Conservation (phyloP, 139 green algal species). For the Picocystis salinarum region DNA sequence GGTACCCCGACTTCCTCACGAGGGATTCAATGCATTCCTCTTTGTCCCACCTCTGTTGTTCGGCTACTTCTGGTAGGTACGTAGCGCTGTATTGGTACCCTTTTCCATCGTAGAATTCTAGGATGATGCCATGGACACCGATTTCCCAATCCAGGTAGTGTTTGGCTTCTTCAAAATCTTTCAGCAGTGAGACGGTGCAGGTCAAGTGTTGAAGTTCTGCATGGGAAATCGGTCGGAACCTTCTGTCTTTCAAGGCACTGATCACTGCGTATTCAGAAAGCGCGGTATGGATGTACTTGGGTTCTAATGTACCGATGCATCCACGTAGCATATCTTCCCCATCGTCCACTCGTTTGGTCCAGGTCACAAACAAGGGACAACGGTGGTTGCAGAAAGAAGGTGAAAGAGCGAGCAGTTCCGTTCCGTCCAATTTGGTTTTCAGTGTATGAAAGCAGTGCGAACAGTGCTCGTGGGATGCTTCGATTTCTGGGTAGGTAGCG, state of each 20-base stretch:
- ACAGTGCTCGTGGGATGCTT: too few species aligned
- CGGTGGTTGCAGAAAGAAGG: too few species aligned
- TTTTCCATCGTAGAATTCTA: slow-evolving; percentile 39
- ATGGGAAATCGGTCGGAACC: slow-evolving; percentile 36
- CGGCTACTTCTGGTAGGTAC: slow-evolving; percentile 56
- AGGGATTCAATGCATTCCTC: slow-evolving; percentile 37
- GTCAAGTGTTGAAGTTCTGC: slow-evolving; percentile 28
- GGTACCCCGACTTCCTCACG: slow-evolving; percentile 38
- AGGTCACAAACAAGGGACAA: slow-evolving; percentile 61
- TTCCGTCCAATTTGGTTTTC: too few species aligned
- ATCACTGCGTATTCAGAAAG: slow-evolving; percentile 57
- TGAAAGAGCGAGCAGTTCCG: too few species aligned
- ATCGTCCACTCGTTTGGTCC: slow-evolving; percentile 31
- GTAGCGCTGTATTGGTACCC: slow-evolving; percentile 35
- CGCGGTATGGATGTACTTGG: slow-evolving; percentile 26
- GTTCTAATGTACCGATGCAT: slow-evolving; percentile 62
- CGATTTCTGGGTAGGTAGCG: too few species aligned
- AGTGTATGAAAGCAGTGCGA: too few species aligned
- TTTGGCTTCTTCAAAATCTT: slow-evolving; percentile 32
- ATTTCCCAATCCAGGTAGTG: slow-evolving; percentile 49
- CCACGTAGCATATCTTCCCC: slow-evolving; percentile 29
- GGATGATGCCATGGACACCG: slow-evolving; percentile 34
- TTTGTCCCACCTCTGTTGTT: slow-evolving; percentile 35
- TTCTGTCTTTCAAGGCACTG: slow-evolving; percentile 37
- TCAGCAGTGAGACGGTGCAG: slow-evolving; percentile 63